These are phyloP conservation scores for Copromyces sp. DNA, from an alignment of 495 filamentous ascomycete species.

Conservation along the genomic window DNA sequence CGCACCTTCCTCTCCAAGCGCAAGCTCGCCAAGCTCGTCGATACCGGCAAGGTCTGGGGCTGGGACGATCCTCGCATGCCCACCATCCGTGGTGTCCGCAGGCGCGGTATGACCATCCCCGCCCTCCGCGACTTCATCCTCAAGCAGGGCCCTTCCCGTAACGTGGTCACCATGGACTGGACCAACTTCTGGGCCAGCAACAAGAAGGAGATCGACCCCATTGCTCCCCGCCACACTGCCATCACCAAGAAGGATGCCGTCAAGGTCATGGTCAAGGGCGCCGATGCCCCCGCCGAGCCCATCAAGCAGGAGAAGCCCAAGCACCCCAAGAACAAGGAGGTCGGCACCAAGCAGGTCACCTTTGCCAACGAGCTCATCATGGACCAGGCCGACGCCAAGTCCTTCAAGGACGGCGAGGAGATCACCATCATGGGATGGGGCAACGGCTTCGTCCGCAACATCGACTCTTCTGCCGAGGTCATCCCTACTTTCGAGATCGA, in stretches of 20 bases:
- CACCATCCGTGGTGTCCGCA: conserved; percentile 76
- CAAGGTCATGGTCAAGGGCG: conserved; percentile 55
- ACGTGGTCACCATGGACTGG: conserved; percentile 89
- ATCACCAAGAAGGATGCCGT: conserved; percentile 58
- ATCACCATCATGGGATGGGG: conserved; percentile 96
- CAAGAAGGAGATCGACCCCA: conserved; percentile 90
- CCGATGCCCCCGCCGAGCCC: conserved; percentile 48
- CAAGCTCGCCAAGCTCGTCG: conserved; percentile 89
- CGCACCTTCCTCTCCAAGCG: conserved; percentile 85
- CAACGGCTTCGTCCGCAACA: conserved; percentile 68
- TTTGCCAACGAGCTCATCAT: conserved; percentile 62
- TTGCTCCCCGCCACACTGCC: conserved; percentile 76
- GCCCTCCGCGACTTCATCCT: conserved; percentile 87
- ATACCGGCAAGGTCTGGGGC: conserved; percentile 74
- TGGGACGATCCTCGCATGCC: conserved; percentile 97
- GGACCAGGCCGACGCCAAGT: conserved; percentile 77
- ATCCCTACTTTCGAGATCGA: conserved; percentile 65
- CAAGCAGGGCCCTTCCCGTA: conserved; percentile 81
- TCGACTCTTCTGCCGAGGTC: conserved; percentile 38
- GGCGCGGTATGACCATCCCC: conserved; percentile 84
- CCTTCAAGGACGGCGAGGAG: conserved; percentile 76
- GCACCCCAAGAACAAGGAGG: conserved; percentile 75
- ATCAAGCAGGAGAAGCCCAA: conserved; percentile 66
- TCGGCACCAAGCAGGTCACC: conserved; percentile 77
- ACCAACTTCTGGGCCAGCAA: conserved; percentile 86